Percentiles rank a stretch among this genome's conserved stretches.
Evolutionary conservation across 1,139 yeast species (phyloP).

Genomic region (Arxiozyma slooffiae): DNA sequence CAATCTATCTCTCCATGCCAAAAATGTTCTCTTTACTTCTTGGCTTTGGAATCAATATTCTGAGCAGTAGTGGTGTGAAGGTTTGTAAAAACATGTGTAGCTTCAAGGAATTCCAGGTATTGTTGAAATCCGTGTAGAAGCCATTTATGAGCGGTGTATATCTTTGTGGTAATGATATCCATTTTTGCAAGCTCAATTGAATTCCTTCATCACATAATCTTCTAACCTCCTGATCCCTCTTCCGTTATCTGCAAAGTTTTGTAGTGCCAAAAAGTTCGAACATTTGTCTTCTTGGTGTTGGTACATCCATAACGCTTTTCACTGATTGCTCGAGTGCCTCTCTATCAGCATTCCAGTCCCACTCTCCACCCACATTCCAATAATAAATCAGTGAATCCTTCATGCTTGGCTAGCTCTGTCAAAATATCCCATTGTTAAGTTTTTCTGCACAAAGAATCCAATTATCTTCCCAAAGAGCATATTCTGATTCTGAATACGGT

Average conservation of each 20-base stretch:
- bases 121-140: conserved; percentile 92
- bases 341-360: conserved; percentile 94
- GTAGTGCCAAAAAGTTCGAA: conserved; percentile 84
- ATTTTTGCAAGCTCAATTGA: conserved; percentile 80
- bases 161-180: conserved; percentile 81
- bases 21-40: conserved; percentile 85
- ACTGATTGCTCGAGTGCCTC: conserved; percentile 93
- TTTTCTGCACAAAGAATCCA: conserved; percentile 98
- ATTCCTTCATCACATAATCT: conserved; percentile 92
- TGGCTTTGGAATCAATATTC: conserved; percentile 88
- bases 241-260: conserved; percentile 85
- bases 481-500: conserved; percentile 93
- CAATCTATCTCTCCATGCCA: conserved; percentile 95
- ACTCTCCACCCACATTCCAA: conserved; percentile 99
- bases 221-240: conserved; percentile 75
- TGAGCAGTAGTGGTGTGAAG: conserved; percentile 85
- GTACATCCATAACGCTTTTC: conserved; percentile 95
- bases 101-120: conserved; percentile 95
- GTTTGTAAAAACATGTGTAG: conserved; percentile 86
- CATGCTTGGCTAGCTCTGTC: conserved; percentile 94
- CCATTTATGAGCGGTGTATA: conserved; percentile 81
- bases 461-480: conserved; percentile 95
- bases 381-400: conserved; percentile 87
- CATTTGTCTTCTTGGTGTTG: conserved; percentile 92
- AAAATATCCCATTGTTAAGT: conserved; percentile 93